Evolutionary conservation across 2,329 filamentous ascomycete species (phyloP).

Genomic region (Fusarium sterilihyphosum): DNA sequence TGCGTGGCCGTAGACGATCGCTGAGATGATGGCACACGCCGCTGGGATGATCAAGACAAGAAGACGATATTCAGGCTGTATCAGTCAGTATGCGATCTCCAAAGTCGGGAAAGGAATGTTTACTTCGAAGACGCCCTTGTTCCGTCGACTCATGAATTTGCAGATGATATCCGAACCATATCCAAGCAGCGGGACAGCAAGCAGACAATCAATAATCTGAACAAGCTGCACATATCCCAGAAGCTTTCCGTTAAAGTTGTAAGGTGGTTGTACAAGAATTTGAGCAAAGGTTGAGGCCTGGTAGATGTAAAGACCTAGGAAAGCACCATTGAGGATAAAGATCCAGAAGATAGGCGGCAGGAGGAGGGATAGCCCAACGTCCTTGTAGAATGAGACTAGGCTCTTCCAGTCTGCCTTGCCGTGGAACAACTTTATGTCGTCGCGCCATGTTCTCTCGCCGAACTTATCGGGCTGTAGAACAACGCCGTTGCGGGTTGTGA

Average conservation of each 20-base stretch:
- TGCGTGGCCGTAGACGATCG: not conserved
- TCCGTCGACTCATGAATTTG: constrained; percentile 3
- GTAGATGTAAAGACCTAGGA: constrained; percentile 12
- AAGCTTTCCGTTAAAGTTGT: not conserved
- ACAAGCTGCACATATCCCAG: constrained; percentile 7
- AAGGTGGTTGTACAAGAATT: not conserved
- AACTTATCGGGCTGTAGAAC: constrained; percentile 4
- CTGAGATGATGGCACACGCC: not conserved
- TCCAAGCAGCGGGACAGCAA: not conserved
- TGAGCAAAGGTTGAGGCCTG: constrained; percentile 1
- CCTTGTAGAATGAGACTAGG: not conserved
- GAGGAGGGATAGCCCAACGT: not conserved
- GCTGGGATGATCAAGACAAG: not conserved
- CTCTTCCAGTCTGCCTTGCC: not conserved
- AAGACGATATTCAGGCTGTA: not conserved
- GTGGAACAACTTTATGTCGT: not conserved
- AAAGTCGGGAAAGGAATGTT: rapidly evolving
- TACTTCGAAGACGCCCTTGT: not conserved
- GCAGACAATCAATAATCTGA: not conserved
- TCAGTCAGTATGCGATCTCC: rapidly evolving
- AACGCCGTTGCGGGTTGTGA: constrained; percentile 4
- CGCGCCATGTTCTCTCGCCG: not conserved
- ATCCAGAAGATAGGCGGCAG: constrained; percentile 6
- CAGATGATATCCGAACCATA: not conserved
- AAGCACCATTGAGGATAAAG: constrained; percentile 9